A percentile compares a stretch with the other conserved stretches of the same genome.
Evolutionary conservation across 495 filamentous ascomycete species (phyloP).

Genomic region (Aspergillus biplanus): DNA sequence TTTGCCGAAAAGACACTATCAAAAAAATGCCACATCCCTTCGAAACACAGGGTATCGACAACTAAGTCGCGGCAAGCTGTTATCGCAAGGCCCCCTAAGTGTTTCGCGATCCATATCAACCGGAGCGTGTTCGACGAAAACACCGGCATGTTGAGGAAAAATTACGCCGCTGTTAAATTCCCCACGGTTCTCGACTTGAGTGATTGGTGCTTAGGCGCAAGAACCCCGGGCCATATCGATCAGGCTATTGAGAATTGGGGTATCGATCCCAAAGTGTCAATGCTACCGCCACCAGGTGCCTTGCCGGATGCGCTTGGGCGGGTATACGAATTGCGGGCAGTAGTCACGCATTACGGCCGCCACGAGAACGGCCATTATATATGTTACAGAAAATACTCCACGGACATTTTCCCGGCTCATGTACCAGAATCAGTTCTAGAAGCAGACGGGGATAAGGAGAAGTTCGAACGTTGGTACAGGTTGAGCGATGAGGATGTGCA

Average conservation of each 20-base stretch:
- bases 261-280: conserved; percentile 64
- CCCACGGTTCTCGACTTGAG: conserved; percentile 73
- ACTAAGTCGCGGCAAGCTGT: conserved; percentile 90
- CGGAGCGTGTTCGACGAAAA: conserved; percentile 86
- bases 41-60: conserved; percentile 66
- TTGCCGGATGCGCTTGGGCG: conserved; percentile 43
- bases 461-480: conserved; percentile 69
- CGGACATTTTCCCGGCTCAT: conserved; percentile 36
- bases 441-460: conserved; percentile 43
- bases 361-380: conserved; percentile 98
- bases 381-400: conserved; percentile 75
- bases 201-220: conserved; percentile 73
- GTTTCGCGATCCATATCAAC: conserved; percentile 85
- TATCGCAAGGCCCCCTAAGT: conserved; percentile 77
- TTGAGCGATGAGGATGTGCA: conserved; percentile 84
- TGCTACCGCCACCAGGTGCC: conserved; percentile 60
- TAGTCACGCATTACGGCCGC: conserved; percentile 84
- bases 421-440: conserved; percentile 42
- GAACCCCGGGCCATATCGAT: conserved; percentile 24
- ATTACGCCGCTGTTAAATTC: conserved; percentile 75
- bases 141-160: conserved; percentile 79
- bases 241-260: conserved; percentile 64
- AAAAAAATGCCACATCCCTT: conserved; percentile 71
- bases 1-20: conserved; percentile 76
- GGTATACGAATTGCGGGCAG: conserved; percentile 80